These are phyloP conservation scores for Penicillium sclerotigenum DNA, from an alignment of 2,329 filamentous ascomycete species.

Conservation along the genomic window DNA sequence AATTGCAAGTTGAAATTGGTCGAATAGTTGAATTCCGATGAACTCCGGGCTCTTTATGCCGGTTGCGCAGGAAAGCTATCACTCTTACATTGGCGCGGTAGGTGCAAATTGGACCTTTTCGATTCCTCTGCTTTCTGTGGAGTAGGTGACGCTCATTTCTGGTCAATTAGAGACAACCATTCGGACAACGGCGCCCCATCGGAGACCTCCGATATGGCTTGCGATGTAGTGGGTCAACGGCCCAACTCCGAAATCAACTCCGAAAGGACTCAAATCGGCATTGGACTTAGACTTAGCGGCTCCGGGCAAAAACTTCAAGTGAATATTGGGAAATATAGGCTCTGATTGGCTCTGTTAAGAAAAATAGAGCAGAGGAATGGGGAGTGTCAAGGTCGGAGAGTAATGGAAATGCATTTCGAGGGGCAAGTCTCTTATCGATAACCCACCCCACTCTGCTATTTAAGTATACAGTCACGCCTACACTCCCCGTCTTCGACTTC, in stretches of 20 bases:
- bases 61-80: background rate
- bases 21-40: background rate
- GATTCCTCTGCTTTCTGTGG: background rate
- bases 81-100: background rate
- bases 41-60: background rate
- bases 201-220: conserved; percentile 20
- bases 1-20: no score
- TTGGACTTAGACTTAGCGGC: background rate
- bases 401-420: background rate
- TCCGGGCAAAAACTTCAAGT: background rate
- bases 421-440: conserved; percentile 7
- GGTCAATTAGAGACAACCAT: background rate
- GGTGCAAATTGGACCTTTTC: background rate
- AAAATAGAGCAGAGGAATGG: background rate
- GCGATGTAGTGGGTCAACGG: conserved; percentile 8
- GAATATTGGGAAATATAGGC: background rate
- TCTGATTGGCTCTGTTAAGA: background rate
- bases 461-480: conserved; percentile 1
- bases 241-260: conserved; percentile 4
- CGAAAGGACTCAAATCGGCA: background rate
- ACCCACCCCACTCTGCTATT: conserved; percentile 10
- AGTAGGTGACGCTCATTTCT: background rate
- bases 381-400: background rate
- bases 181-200: conserved; percentile 15
- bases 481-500: background rate